Percentiles rank a stretch among this genome's conserved stretches.
Evolutionary conservation across 257 asterid genomes (phyloP).

Genomic region (Scutellaria galericulata): DNA sequence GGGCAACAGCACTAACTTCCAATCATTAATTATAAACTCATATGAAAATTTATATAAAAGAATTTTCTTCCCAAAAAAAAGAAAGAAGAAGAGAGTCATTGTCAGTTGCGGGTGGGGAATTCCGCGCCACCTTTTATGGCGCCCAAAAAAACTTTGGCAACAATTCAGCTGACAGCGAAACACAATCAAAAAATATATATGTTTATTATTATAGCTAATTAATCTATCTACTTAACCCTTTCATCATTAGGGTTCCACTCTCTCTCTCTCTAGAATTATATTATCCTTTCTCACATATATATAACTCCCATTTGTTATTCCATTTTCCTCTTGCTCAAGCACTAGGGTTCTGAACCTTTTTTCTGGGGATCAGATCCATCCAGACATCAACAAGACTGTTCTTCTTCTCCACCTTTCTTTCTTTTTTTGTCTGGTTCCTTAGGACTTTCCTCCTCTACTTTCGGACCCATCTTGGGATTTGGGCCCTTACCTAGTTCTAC

Average conservation of each 20-base stretch:
- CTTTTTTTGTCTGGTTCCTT: slow-evolving; percentile 36
- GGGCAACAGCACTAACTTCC: not conserved
- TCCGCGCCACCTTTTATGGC: slow-evolving; percentile 59
- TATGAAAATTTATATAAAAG: not conserved
- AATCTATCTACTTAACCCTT: slow-evolving; percentile 37
- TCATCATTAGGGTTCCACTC: slow-evolving; percentile 71
- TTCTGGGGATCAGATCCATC: slow-evolving; percentile 50
- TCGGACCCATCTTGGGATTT: slow-evolving; percentile 38
- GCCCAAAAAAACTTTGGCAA: slow-evolving; percentile 60
- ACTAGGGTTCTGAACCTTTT: slow-evolving; percentile 23
- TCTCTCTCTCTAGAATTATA: slow-evolving; percentile 14
- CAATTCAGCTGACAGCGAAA: slow-evolving; percentile 68
- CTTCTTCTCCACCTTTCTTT: slow-evolving; percentile 28
- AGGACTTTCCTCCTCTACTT: slow-evolving; percentile 22
- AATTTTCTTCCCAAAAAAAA: too few relatives aligned
- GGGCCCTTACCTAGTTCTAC: not conserved
- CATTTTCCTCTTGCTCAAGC: slow-evolving; percentile 50
- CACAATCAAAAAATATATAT: slow-evolving; percentile 35
- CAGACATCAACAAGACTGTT: slow-evolving; percentile 28
- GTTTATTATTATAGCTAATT: slow-evolving; percentile 18
- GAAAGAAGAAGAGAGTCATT: slow-evolving; percentile 41
- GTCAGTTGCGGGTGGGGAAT: slow-evolving; percentile 69
- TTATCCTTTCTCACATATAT: slow-evolving; percentile 32
- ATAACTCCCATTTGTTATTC: slow-evolving; percentile 37
- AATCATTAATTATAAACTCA: too few relatives aligned